Evolutionary conservation across 2,329 filamentous ascomycete species (phyloP).

Genomic region (Neoarthrinium moseri): DNA sequence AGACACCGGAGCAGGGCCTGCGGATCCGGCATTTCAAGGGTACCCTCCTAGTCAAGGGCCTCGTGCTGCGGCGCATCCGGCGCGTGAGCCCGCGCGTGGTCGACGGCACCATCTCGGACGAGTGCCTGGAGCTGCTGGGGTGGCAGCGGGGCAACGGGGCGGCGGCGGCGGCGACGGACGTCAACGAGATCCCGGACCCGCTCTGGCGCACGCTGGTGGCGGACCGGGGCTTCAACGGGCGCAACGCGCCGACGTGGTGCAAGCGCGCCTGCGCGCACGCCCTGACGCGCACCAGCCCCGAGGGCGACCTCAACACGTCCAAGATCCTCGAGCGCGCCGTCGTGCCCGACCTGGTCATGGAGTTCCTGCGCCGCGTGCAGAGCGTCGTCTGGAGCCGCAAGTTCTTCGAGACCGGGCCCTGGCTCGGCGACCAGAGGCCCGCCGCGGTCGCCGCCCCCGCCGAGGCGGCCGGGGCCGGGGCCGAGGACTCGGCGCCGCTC

Average conservation of each 20-base stretch:
- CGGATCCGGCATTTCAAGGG: background rate
- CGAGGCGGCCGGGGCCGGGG: background rate
- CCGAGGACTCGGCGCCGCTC: background rate
- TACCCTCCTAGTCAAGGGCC: background rate
- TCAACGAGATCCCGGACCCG: conserved; percentile 12
- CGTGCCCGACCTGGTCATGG: conserved; percentile 4
- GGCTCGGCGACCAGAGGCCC: too few species aligned
- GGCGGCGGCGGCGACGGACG: too few species aligned
- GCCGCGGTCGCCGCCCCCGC: too few species aligned
- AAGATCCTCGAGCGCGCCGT: conserved; percentile 6
- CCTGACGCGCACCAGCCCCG: conserved; percentile 1
- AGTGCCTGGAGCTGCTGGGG: background rate
- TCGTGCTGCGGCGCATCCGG: background rate
- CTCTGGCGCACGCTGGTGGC: conserved; percentile 16
- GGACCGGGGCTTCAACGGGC: conserved; percentile 10
- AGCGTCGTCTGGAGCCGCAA: conserved; percentile 13
- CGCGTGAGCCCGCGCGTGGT: conserved; percentile 6
- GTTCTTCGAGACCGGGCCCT: conserved; percentile 7
- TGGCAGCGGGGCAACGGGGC: too few species aligned
- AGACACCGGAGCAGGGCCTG: too few species aligned
- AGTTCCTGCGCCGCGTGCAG: conserved; percentile 12
- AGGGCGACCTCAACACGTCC: conserved; percentile 4
- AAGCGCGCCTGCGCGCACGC: conserved; percentile 10
- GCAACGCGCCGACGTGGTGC: conserved; percentile 11
- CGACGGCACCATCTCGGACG: conserved; percentile 8